Evolutionary conservation across 2,329 filamentous ascomycete species (phyloP), one percentile per base, ranked within the genome.

Genomic region (Drechslerella coelobrocha): DNA sequence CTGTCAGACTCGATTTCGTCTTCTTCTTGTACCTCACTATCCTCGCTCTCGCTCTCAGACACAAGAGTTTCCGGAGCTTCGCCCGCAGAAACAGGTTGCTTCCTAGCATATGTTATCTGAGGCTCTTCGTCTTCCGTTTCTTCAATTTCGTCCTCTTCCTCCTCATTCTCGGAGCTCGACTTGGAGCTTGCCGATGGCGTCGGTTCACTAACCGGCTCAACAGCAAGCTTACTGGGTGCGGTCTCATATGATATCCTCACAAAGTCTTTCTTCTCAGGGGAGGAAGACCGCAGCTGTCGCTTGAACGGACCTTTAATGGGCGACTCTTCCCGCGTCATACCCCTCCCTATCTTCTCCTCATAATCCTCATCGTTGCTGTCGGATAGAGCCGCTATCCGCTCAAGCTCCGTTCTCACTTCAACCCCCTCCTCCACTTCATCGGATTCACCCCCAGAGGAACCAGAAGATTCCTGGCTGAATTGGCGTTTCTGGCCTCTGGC

Each of bases 401-500:
- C 55, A 23, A 61, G 34, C 24, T 68, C 56, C 9, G 53, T 10
- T n/a, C 17, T n/a, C 12, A 39, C 34, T 14, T 39, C 34, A 39
- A n/a, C 24, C 14, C 61, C 34, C 17, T 54, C 51, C 14, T 50
- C 37, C 19, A 61, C 27, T 2, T 50, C 17, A 14, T 61, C 43
- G 8, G 63, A 31, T 14, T 57, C 61, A 2, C 39, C 17, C 12
- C 61, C 63, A 5, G 47, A 26, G 12, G 41, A n/a, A 10, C 10
- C 19, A 21, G 29, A n/a, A 23, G 41, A 17, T 24, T 34, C 23
- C 9, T 10, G 31, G 6, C 45, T 31, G 12, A 14, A 37, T 68
- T 73, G 55, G 48, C 68, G 74, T 73, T 65, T 73, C 68, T 66
- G 47, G 61, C 59, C 57, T 53, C 61, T 51, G 63, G 72, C 65